phyloP scores from a whole-genome alignment of 768 basidiomycete species.

The Tylopilus intermedius region DNA sequence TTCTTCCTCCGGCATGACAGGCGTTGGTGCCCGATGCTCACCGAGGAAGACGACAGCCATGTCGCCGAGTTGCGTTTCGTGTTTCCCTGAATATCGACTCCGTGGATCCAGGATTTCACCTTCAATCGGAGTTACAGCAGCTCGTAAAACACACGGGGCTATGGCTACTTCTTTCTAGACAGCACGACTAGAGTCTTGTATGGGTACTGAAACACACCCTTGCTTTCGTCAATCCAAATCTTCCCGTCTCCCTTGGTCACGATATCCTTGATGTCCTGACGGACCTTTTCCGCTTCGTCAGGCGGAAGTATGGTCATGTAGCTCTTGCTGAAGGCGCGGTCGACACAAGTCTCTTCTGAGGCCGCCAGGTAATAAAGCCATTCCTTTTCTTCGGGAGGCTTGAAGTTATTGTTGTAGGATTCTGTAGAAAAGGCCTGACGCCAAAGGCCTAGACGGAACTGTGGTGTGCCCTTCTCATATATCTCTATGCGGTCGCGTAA shows the following conservation, averaged over 20 bases:
- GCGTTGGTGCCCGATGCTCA: neutral
- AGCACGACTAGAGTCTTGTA: conserved; percentile 66
- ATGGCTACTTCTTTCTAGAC: conserved; percentile 36
- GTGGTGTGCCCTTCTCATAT: conserved; percentile 71
- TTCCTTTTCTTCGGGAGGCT: conserved; percentile 49
- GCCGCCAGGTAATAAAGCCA: conserved; percentile 52
- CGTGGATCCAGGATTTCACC: neutral
- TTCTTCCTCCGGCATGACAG: conserved; percentile 83
- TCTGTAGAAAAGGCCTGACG: conserved; percentile 59
- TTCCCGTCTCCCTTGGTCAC: conserved; percentile 56
- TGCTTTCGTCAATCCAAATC: conserved; percentile 69
- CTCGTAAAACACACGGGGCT: neutral
- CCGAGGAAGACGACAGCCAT: neutral
- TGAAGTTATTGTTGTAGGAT: conserved; percentile 57
- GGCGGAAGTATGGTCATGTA: conserved; percentile 66
- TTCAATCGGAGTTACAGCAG: neutral
- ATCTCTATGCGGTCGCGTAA: conserved; percentile 64
- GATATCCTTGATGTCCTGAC: conserved; percentile 48
- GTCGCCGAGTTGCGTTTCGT: neutral
- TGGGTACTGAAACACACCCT: conserved; percentile 76
- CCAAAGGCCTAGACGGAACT: conserved; percentile 78
- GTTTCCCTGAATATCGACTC: neutral
- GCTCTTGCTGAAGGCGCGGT: conserved; percentile 78
- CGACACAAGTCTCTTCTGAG: conserved; percentile 51
- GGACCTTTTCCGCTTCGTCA: conserved; percentile 52